phyloP scores from a whole-genome alignment of 1,284 basidiomycete genomes.

The Naganishia liquefaciens region DNA sequence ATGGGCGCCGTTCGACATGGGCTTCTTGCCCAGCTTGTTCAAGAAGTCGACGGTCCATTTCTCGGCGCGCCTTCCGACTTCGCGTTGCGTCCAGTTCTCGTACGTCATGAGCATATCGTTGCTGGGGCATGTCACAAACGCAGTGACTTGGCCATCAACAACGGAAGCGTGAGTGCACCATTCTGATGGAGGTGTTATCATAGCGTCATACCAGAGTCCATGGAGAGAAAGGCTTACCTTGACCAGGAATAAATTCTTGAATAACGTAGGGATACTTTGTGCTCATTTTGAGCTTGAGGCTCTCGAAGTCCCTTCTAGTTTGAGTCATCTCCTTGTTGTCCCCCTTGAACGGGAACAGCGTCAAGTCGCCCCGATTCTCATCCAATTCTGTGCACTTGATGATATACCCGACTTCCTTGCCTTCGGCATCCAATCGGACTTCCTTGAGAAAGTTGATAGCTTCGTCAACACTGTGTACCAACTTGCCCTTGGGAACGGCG shows the following conservation, averaged over 20 bases:
- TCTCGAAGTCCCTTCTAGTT: conserved; percentile 40
- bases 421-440: conserved; percentile 32
- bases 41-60: conserved; percentile 52
- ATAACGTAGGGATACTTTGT: conserved; percentile 46
- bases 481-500: conserved; percentile 41
- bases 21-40: conserved; percentile 41
- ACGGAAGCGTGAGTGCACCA: conserved; percentile 56
- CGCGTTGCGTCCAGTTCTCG: conserved; percentile 45
- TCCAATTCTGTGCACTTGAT: conserved; percentile 53
- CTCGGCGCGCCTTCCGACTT: conserved; percentile 47
- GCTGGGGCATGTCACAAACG: conserved; percentile 55
- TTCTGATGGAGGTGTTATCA: conserved; percentile 39
- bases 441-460: conserved; percentile 44
- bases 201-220: background rate
- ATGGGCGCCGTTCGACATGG: conserved; percentile 36
- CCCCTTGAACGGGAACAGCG: conserved; percentile 48
- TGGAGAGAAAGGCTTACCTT: conserved; percentile 37
- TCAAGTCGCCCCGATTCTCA: conserved; percentile 54
- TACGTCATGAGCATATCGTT: conserved; percentile 58
- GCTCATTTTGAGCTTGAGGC: conserved; percentile 40
- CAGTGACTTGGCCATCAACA: conserved; percentile 50
- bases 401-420: conserved; percentile 40
- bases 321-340: conserved; percentile 38
- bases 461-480: conserved; percentile 47
- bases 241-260: conserved; percentile 47